Percentiles rank a stretch among this genome's conserved stretches.
phyloP scores from a whole-genome alignment of 1,284 basidiomycete species.

The Porogramme epimiltina region DNA sequence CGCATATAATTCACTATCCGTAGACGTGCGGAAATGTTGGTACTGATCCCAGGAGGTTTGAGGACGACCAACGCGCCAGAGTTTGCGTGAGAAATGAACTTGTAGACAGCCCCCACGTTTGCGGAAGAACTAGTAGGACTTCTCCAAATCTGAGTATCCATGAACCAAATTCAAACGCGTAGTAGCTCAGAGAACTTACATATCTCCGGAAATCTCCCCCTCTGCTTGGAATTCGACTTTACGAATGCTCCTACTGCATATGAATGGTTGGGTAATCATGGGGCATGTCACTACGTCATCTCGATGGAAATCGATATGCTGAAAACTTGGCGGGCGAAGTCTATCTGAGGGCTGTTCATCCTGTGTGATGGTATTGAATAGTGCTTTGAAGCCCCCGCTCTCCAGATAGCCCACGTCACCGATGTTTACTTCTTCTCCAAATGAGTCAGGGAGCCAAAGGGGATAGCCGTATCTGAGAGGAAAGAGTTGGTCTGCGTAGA shows the following conservation, averaged over 20 bases:
- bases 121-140: no score
- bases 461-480: conserved; percentile 22
- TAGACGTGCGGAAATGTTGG: not conserved
- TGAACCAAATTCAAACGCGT: no score
- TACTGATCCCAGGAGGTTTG: not conserved
- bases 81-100: not conserved
- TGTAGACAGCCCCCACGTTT: no score
- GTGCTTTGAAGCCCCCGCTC: conserved; percentile 10
- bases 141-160: no score
- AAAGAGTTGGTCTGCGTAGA: conserved; percentile 23
- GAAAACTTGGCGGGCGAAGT: no score
- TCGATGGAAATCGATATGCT: not conserved
- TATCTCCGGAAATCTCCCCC: no score
- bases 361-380: conserved; percentile 16
- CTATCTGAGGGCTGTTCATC: not conserved
- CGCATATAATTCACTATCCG: conserved; percentile 12
- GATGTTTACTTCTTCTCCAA: not conserved
- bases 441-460: conserved; percentile 24
- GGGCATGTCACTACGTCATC: not conserved
- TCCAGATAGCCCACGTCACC: conserved; percentile 17
- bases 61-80: conserved; percentile 10
- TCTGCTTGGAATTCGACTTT: no score
- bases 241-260: not conserved
- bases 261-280: not conserved
- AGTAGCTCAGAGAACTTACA: no score